These are phyloP conservation scores for Aspergillus haitiensis DNA, from an alignment of 495 filamentous ascomycete genomes.

Conservation along the genomic window DNA sequence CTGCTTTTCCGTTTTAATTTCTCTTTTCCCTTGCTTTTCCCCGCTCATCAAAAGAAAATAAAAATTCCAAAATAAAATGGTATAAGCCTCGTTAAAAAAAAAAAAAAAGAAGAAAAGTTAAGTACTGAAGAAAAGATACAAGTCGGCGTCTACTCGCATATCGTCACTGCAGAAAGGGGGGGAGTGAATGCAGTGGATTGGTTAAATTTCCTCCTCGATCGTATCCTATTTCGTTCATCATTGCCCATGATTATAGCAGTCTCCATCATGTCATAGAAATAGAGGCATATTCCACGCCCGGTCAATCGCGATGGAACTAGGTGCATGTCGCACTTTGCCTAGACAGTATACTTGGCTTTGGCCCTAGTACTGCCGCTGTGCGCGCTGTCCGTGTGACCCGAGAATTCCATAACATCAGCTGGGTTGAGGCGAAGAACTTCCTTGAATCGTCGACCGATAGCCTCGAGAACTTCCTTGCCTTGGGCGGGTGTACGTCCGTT, in stretches of 20 bases:
- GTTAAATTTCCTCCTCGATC: constrained; percentile 10
- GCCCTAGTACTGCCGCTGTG: constrained; percentile 90
- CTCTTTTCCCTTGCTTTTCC: constrained; percentile 8
- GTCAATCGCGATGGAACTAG: constrained; percentile 23
- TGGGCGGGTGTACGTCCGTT: constrained; percentile 71
- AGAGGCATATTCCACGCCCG: constrained; percentile 16
- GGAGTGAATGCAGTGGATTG: constrained; percentile 6
- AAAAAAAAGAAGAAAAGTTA: background rate
- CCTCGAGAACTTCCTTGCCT: constrained; percentile 76
- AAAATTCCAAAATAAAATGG: constrained; percentile 27
- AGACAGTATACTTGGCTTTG: constrained; percentile 90
- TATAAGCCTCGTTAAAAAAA: constrained; percentile 32
- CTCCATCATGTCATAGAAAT: constrained; percentile 23
- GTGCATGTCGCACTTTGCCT: constrained; percentile 25
- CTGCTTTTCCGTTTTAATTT: constrained; percentile 10
- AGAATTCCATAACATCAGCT: constrained; percentile 84
- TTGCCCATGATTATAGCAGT: constrained; percentile 21
- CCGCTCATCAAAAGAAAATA: constrained; percentile 18
- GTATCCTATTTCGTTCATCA: constrained; percentile 18
- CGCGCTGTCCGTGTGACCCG: constrained; percentile 91
- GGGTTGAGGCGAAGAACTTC: constrained; percentile 74
- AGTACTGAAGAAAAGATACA: constrained; percentile 27
- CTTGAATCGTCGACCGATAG: constrained; percentile 89
- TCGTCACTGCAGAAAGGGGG: constrained; percentile 21
- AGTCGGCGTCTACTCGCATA: constrained; percentile 23